Evolutionary conservation across 2,329 filamentous ascomycete species (phyloP), one percentile per base, ranked within the genome.

Genomic region (Colletotrichum melonis): DNA sequence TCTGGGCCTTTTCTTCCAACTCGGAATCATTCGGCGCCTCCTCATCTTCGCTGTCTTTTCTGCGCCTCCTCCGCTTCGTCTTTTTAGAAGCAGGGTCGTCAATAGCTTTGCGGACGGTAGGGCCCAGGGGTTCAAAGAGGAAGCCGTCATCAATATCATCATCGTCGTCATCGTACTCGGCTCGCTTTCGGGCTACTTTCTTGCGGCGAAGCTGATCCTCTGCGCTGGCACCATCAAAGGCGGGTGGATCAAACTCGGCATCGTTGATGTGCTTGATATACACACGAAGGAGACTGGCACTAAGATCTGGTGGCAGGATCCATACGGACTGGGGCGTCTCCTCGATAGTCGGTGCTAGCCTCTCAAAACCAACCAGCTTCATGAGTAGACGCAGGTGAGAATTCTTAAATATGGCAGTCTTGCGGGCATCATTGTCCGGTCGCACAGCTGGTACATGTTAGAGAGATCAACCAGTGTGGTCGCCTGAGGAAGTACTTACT

Each of bases 381-480:
- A 98, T 93, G 4, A 99, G 88, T 1, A 98, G 90, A 42, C 95
- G 93, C 2, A 98, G 88, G 78, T 96, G 92, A 11, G 94, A 92
- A 81, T 98, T 97, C 80, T 95, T 97, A 86, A 97, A 97, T 83
- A 98, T 92, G 30, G 94, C 93, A 26, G 88, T 88, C 63, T 92
- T 91, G 54, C 92, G 90, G 62, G 89, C 87, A 58, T 93, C 90
- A 55, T 89, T 91, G 70, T 93, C 91, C 0, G 93, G 88, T 63
- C 87, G 88, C 66, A 95, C 84, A 69, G 84, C 90, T 92, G 77
- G 22, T 16, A 24, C 42, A 38, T 49, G 72, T 85, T 77, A 86
- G 82, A 71, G 57, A 54, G 4, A 5, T 76, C 75, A 54, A 26
- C 12, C 19, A 24, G 30, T 8, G 6, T 5, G 30, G n/a, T 11